Evolutionary conservation across 345 rosid species (phyloP).

Genomic region (Physaria fendleri): DNA sequence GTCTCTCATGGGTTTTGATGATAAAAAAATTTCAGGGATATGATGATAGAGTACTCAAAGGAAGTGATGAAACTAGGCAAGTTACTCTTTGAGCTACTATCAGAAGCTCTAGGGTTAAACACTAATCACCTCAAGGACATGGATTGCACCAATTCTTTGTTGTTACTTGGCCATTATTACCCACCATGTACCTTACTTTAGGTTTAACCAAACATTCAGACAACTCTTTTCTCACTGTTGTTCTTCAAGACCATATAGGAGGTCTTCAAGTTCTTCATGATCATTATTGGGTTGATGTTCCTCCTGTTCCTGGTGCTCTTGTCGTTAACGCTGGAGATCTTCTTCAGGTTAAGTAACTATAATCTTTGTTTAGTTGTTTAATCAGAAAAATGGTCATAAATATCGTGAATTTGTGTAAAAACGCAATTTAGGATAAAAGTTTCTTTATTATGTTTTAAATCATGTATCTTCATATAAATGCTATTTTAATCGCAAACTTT

Average conservation of each 20-base stretch:
- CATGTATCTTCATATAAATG: too few species aligned
- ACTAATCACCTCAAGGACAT: conserved; percentile 35
- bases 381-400: too few species aligned
- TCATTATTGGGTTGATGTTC: conserved; percentile 41
- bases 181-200: conserved; percentile 39
- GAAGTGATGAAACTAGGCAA: conserved; percentile 33
- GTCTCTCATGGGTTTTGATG: too few species aligned
- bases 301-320: conserved; percentile 39
- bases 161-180: conserved; percentile 40
- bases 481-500: too few species aligned
- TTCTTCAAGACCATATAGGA: conserved; percentile 48
- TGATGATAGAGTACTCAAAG: conserved; percentile 35
- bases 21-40: conserved; percentile 18
- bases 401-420: too few species aligned
- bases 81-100: conserved; percentile 37
- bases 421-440: too few species aligned
- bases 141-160: conserved; percentile 31
- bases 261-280: conserved; percentile 50
- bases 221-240: conserved; percentile 40
- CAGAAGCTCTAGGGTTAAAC: conserved; percentile 45
- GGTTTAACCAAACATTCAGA: conserved; percentile 44
- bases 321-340: conserved; percentile 50
- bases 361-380: too few species aligned
- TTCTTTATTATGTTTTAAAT: too few species aligned
- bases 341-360: conserved; percentile 44